phyloP scores from a whole-genome alignment of 1,139 yeast genomes.

The Pichia sp. region DNA sequence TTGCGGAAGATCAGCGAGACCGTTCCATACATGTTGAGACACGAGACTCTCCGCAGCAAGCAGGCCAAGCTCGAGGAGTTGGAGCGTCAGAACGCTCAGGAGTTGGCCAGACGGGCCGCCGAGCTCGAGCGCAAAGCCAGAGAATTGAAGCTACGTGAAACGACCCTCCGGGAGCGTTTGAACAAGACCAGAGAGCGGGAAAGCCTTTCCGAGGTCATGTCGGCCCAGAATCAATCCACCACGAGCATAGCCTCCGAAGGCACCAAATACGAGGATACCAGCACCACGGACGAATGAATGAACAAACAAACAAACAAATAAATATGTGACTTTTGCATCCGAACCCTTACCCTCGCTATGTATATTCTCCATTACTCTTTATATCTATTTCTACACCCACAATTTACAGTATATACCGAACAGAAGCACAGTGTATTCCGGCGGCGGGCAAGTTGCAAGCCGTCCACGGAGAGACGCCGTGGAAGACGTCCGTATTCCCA shows the following conservation, averaged over 20 bases:
- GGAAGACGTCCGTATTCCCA: neutral
- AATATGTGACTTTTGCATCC: neutral
- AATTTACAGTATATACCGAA: too few species aligned
- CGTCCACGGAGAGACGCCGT: neutral
- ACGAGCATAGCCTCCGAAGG: neutral
- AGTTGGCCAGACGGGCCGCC: constrained; percentile 67
- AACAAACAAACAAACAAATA: too few species aligned
- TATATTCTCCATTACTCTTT: neutral
- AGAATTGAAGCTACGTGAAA: constrained; percentile 64
- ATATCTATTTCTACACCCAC: too few species aligned
- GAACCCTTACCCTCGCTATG: neutral
- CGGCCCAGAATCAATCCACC: neutral
- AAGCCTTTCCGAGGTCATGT: neutral
- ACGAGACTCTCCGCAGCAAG: constrained; percentile 67
- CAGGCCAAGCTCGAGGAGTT: constrained; percentile 74
- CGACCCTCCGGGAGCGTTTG: constrained; percentile 41
- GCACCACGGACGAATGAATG: neutral
- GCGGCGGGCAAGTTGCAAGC: too few species aligned
- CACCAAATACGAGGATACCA: constrained; percentile 2
- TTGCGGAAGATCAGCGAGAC: constrained; percentile 75
- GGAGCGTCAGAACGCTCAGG: constrained; percentile 73
- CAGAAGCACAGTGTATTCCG: too few species aligned
- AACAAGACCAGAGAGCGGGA: neutral
- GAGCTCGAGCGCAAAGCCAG: constrained; percentile 72
- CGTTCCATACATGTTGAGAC: constrained; percentile 73